phyloP scores from a whole-genome alignment of 2,329 filamentous ascomycete genomes.

The Ascochyta lentis region DNA sequence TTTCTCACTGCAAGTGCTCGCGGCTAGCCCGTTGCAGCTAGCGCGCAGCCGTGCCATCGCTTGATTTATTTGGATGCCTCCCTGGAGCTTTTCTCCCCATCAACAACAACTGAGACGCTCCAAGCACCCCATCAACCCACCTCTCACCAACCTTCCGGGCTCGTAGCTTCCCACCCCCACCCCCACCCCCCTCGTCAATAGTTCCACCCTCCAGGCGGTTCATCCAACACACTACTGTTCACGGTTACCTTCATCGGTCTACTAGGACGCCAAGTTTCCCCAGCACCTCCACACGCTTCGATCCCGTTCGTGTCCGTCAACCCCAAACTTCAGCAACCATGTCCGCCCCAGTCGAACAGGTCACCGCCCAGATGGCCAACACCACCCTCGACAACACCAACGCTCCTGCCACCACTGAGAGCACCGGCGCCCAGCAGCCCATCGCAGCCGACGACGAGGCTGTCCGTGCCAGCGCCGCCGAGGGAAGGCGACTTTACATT shows the following conservation, averaged over 20 bases:
- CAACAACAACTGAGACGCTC: constrained; percentile 44
- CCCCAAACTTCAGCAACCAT: constrained; percentile 69
- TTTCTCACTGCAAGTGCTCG: constrained; percentile 30
- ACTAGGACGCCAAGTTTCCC: constrained; percentile 54
- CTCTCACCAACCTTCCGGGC: constrained; percentile 48
- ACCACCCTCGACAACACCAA: constrained; percentile 64
- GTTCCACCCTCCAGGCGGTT: constrained; percentile 57
- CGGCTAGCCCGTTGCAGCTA: constrained; percentile 33
- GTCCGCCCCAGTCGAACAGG: constrained; percentile 83
- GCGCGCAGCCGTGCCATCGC: constrained; percentile 12
- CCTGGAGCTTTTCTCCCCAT: constrained; percentile 39
- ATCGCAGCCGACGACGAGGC: constrained; percentile 83
- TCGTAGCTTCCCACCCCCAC: constrained; percentile 60
- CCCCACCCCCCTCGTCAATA: constrained; percentile 60
- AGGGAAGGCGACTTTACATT: constrained; percentile 99
- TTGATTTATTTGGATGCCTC: constrained; percentile 38
- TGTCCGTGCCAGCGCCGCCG: constrained; percentile 94
- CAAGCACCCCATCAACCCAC: constrained; percentile 39
- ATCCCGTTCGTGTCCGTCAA: constrained; percentile 62
- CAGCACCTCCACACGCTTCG: constrained; percentile 43
- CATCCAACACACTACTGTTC: constrained; percentile 47
- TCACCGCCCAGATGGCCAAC: constrained; percentile 73
- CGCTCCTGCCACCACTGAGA: constrained; percentile 51
- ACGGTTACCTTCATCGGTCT: constrained; percentile 49
- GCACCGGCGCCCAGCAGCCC: constrained; percentile 65